Evolutionary conservation across 164 flowering plant species (phyloP).

Genomic region (Akebia trifoliata): DNA sequence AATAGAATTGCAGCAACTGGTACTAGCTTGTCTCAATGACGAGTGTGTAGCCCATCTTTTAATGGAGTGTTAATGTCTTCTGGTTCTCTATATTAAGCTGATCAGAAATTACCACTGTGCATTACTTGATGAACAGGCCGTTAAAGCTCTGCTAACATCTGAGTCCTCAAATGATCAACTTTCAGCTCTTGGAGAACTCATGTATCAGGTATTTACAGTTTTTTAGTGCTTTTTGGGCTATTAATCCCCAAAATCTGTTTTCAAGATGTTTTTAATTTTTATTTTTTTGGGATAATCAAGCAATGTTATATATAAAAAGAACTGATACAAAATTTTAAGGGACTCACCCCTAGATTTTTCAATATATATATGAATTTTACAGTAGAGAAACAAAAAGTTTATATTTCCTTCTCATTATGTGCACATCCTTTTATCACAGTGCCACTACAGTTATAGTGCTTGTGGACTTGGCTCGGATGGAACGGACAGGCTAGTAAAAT

Average conservation of each 20-base stretch:
- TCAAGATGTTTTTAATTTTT: too few species aligned
- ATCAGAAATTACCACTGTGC: background rate
- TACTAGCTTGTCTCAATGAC: background rate
- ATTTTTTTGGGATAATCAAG: too few species aligned
- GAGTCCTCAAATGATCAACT: constrained; percentile 75
- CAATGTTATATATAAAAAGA: too few species aligned
- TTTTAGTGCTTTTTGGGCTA: background rate
- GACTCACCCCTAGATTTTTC: background rate
- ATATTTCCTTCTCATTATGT: background rate
- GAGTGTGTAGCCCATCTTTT: background rate
- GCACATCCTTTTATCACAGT: constrained; percentile 39
- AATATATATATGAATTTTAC: too few species aligned
- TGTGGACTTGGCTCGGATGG: constrained; percentile 99
- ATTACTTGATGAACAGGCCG: constrained; percentile 47
- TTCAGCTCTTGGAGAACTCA: constrained; percentile 72
- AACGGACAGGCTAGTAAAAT: constrained; percentile 80
- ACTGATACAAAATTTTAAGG: background rate
- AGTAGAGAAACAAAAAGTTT: background rate
- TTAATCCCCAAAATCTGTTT: background rate
- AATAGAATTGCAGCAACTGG: too few species aligned
- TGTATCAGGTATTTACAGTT: constrained; percentile 68
- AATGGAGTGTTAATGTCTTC: background rate
- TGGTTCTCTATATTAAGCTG: background rate
- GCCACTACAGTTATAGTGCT: constrained; percentile 88
- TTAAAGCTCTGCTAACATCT: constrained; percentile 81